These are phyloP conservation scores for Pythium volutum DNA, from an alignment of 352 stramenopile genomes.

Conservation along the genomic window DNA sequence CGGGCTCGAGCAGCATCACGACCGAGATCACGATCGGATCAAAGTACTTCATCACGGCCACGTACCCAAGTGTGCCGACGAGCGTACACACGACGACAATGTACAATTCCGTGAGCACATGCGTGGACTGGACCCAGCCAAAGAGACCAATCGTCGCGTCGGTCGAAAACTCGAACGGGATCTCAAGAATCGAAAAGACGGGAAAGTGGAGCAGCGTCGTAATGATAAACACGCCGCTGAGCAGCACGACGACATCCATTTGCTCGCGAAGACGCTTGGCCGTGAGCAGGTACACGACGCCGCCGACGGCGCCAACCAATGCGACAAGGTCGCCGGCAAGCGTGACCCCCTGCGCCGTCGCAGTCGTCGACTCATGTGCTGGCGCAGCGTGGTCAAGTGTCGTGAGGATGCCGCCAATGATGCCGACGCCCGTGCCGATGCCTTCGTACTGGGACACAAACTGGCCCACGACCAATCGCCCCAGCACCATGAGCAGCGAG, in stretches of 20 bases:
- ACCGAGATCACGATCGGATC: constrained; percentile 87
- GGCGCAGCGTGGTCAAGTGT: constrained; percentile 56
- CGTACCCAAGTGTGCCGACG: constrained; percentile 81
- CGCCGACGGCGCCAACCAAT: constrained; percentile 64
- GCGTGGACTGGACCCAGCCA: constrained; percentile 74
- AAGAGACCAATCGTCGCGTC: constrained; percentile 77
- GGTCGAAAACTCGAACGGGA: constrained; percentile 65
- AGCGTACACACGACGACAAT: constrained; percentile 87
- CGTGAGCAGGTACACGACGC: constrained; percentile 70
- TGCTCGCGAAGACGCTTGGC: constrained; percentile 68
- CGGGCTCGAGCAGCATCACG: constrained; percentile 87
- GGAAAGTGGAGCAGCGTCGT: constrained; percentile 65
- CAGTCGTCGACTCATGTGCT: constrained; percentile 5
- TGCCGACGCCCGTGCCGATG: constrained; percentile 70
- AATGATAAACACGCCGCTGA: constrained; percentile 67
- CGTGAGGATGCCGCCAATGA: constrained; percentile 70
- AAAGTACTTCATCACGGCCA: constrained; percentile 92
- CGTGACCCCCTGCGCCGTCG: constrained; percentile 37
- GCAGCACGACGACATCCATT: constrained; percentile 62
- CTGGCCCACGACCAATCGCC: constrained; percentile 49
- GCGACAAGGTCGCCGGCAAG: constrained; percentile 73
- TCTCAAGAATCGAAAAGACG: constrained; percentile 56
- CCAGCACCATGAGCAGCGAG: constrained; percentile 76
- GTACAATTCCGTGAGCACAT: constrained; percentile 73
- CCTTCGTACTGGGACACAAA: constrained; percentile 75